phyloP scores from a whole-genome alignment of 495 filamentous ascomycete genomes.

The Aspergillus kassunensis region DNA sequence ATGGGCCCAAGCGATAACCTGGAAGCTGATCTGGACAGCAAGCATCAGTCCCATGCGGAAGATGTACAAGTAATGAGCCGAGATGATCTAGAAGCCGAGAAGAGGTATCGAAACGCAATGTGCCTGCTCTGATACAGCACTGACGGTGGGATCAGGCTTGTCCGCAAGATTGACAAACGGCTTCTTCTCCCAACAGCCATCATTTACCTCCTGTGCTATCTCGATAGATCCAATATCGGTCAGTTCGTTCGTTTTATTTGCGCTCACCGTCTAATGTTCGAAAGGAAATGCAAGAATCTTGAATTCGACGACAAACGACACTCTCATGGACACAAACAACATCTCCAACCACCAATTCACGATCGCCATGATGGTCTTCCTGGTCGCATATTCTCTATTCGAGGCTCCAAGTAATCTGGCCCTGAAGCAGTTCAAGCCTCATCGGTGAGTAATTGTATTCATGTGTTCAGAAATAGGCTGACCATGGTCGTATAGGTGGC shows the following conservation, averaged over 20 bases:
- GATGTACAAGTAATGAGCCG: neutral
- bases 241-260: neutral
- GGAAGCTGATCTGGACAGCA: neutral
- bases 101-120: neutral
- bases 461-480: too few relatives aligned
- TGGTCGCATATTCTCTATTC: conserved; percentile 3
- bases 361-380: neutral
- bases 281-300: conserved; percentile 61
- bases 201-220: conserved; percentile 62
- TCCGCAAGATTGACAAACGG: conserved; percentile 57
- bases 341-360: conserved; percentile 59
- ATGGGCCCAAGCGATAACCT: neutral
- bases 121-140: neutral
- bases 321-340: conserved; percentile 58
- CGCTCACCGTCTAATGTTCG: too few relatives aligned
- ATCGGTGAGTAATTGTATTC: neutral
- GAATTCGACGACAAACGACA: conserved; percentile 53
- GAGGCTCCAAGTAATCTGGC: neutral
- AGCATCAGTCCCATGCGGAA: neutral
- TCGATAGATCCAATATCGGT: conserved; percentile 66
- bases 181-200: conserved; percentile 55
- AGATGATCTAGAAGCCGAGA: neutral
- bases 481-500: neutral
- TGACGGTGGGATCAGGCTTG: conserved; percentile 22
- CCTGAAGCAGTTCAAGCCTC: neutral